A percentile compares a stretch with the other conserved stretches of the same genome.
phyloP scores from a whole-genome alignment of 345 rosid species.

The Camelina neglecta region DNA sequence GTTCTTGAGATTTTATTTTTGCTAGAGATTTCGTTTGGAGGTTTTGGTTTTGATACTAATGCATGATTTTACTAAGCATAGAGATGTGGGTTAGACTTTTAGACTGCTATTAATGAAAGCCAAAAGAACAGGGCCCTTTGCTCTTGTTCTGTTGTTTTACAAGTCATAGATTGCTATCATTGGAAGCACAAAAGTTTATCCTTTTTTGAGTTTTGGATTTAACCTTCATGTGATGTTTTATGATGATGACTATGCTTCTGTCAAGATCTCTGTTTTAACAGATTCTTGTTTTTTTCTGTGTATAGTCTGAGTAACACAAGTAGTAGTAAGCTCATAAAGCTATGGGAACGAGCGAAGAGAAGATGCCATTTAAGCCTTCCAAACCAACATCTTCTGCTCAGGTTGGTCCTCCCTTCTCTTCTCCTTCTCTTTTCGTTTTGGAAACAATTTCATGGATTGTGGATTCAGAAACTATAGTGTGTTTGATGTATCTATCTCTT shows the following conservation, averaged over 20 bases:
- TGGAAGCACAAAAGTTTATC: neutral
- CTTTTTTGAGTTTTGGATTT: constrained; percentile 6
- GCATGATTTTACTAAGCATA: neutral
- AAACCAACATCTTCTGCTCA: constrained; percentile 75
- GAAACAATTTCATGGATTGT: neutral
- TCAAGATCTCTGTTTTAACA: constrained; percentile 5
- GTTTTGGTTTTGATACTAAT: neutral
- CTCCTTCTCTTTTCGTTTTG: neutral
- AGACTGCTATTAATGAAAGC: neutral
- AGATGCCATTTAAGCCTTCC: constrained; percentile 68
- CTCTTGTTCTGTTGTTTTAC: neutral
- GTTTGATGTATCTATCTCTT: constrained; percentile 26
- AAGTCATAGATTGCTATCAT: neutral
- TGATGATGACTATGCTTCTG: neutral
- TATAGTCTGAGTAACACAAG: constrained; percentile 8
- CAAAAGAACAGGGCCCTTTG: neutral
- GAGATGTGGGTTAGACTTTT: neutral
- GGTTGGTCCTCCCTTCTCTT: constrained; percentile 43
- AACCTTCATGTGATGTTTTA: neutral
- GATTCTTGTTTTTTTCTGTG: neutral
- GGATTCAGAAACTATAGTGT: neutral
- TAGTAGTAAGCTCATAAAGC: constrained; percentile 5
- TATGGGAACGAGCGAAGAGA: constrained; percentile 83
- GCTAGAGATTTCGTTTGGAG: neutral
- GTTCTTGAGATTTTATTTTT: neutral